Evolutionary conservation across 352 stramenopile genomes (phyloP).

Genomic region (Globisporangium mamillatum): DNA sequence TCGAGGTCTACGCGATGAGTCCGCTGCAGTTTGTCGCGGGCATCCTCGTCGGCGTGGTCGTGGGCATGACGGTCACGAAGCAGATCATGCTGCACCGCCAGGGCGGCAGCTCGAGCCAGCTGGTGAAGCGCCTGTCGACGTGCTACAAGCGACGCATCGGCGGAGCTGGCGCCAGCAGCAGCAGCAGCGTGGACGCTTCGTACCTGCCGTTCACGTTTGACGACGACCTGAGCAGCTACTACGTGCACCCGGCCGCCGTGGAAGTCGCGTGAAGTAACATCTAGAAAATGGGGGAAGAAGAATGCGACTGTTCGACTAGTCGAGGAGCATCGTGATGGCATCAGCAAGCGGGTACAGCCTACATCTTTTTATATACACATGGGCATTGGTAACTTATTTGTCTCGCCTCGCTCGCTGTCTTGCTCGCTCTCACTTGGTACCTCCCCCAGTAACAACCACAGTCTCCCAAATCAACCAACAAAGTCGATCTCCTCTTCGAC

Average conservation of each 20-base stretch:
- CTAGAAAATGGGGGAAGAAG: neutral
- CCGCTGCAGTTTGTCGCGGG: slow-evolving; percentile 41
- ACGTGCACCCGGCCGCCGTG: slow-evolving; percentile 33
- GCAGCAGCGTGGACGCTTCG: slow-evolving; percentile 1
- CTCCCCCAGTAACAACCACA: neutral
- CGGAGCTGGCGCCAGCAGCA: neutral
- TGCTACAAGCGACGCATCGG: slow-evolving; percentile 9
- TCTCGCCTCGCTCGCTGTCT: neutral
- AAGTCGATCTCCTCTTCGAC: neutral
- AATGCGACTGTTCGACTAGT: neutral
- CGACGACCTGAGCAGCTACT: slow-evolving; percentile 15
- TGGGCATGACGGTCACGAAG: slow-evolving; percentile 31
- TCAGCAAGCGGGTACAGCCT: neutral
- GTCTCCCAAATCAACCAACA: neutral
- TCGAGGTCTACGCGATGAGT: slow-evolving; percentile 19
- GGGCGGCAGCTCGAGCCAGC: slow-evolving; percentile 14
- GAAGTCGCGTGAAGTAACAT: slow-evolving; percentile 32
- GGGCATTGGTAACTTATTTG: neutral
- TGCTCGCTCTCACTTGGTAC: neutral
- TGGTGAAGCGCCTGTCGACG: slow-evolving; percentile 10
- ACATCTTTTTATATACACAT: slow-evolving; percentile 1
- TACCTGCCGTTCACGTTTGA: slow-evolving; percentile 11
- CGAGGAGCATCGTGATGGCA: neutral
- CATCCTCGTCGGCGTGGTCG: slow-evolving; percentile 38
- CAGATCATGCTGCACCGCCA: slow-evolving; percentile 20